phyloP scores from a whole-genome alignment of 2,329 filamentous ascomycete genomes.

The Corniculantispora saksenae region DNA sequence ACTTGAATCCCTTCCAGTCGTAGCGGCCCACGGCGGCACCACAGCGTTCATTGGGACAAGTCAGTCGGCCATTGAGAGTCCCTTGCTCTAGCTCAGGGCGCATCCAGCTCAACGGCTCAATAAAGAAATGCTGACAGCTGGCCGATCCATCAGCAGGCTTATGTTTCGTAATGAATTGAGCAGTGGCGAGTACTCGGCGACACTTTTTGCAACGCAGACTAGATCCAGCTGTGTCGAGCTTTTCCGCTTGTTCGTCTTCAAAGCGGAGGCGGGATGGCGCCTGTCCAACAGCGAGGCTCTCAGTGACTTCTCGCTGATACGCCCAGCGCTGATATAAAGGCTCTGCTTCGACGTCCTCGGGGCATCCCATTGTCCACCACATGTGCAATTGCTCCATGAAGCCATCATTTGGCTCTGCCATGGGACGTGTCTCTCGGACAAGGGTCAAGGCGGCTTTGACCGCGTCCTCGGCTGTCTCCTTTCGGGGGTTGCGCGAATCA shows the following conservation, averaged over 20 bases:
- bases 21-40: conserved; percentile 86
- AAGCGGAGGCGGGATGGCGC: conserved; percentile 84
- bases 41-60: conserved; percentile 79
- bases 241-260: conserved; percentile 66
- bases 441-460: conserved; percentile 64
- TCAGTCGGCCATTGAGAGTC: conserved; percentile 78
- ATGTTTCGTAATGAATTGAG: conserved; percentile 68
- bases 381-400: conserved; percentile 88
- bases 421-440: conserved; percentile 68
- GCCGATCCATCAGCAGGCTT: conserved; percentile 31
- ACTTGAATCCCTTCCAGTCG: conserved; percentile 93
- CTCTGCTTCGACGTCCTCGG: conserved; percentile 63
- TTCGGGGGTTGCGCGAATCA: conserved; percentile 26
- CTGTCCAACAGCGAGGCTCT: conserved; percentile 68
- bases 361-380: conserved; percentile 85
- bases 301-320: conserved; percentile 56
- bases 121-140: conserved; percentile 80
- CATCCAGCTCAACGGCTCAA: conserved; percentile 97
- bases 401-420: conserved; percentile 86
- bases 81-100: conserved; percentile 77
- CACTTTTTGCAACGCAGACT: conserved; percentile 85
- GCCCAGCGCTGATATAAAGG: conserved; percentile 77
- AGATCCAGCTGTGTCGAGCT: conserved; percentile 29
- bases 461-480: conserved; percentile 47
- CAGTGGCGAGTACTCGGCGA: conserved; percentile 62